Conservation (phyloP, 73 alveolate genomes). For the Symbiodinium pilosum region DNA sequence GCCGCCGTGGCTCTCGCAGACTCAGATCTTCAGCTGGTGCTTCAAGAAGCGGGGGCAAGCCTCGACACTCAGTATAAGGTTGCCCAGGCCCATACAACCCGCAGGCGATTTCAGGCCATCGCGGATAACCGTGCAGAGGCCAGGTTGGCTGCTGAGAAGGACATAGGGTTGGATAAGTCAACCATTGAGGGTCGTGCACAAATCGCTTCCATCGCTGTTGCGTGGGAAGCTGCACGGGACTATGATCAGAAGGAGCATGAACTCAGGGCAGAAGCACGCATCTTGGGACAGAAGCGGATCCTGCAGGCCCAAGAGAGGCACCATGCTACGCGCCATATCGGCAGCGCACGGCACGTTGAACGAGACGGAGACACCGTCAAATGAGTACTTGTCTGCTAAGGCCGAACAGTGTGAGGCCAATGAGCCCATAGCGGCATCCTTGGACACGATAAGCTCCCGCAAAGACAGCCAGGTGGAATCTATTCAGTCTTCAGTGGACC, state of each 20-base stretch:
- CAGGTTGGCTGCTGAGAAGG: too few species aligned
- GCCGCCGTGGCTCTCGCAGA: neutral
- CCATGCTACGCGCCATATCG: neutral
- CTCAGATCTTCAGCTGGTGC: too few species aligned
- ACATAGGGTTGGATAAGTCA: neutral
- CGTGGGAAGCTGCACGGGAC: slow-evolving; percentile 28
- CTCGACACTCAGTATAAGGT: neutral
- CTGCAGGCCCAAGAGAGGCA: neutral
- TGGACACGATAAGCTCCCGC: neutral
- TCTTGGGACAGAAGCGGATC: neutral
- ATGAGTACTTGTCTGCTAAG: neutral
- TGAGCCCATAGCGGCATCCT: neutral
- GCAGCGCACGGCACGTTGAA: neutral
- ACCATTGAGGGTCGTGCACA: too few species aligned
- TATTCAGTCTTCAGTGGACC: neutral
- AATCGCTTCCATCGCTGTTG: neutral
- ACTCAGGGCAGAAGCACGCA: slow-evolving; percentile 13
- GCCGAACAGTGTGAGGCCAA: too few species aligned
- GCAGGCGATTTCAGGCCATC: neutral
- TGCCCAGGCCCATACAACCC: neutral
- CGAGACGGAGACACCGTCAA: neutral
- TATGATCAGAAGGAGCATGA: neutral
- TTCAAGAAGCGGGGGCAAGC: neutral
- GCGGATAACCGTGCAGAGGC: neutral
- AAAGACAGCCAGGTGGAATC: neutral